Evolutionary conservation across 2,329 filamentous ascomycete species (phyloP), one percentile per base, ranked within the genome.

Genomic region (Cordyceps farinosa): DNA sequence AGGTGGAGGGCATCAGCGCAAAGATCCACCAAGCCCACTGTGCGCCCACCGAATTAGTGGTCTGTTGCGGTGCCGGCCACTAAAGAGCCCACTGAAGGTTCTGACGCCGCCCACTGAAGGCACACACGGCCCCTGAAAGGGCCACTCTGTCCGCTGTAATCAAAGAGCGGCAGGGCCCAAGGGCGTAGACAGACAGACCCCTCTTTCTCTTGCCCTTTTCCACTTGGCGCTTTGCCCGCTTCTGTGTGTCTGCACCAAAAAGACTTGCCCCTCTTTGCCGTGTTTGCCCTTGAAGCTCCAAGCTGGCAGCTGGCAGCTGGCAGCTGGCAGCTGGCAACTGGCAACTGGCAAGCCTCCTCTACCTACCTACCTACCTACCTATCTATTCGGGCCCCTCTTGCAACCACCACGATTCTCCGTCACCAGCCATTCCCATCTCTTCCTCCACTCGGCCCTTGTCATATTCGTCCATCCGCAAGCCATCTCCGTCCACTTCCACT

Each of bases 361-460:
- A 22, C 22, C 22, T 22, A 22, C 22, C 22, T 22, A 22, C 22
- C 22, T 22, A 22, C 22, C 22, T 22, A 22, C 22, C 22, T 1
- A 22, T 22, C 22, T 22, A 22, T 22, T 22, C 22, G 22, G n/a
- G 15, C 38, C 34, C 34, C 34, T 27, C 45, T 22, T 22, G 38
- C 15, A 32, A 36, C 55, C 27, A 22, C 40, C 36, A 36, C 44
- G 42, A 58, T n/a, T 10, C 7, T 58, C 51, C 32, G 9, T 15
- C 17, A 29, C 11, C 32, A 38, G 51, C 51, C 51, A 38, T 40
- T 53, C 51, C 32, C 32, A 52, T 52, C 50, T 45, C 30, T 34
- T 58, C 58, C 58, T 61, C 58, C 58, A 53, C 48, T 30, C 27
- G 8, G 38, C 32, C 38, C 11, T 52, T 51, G 36, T 52, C 57